phyloP scores from a whole-genome alignment of 2,329 filamentous ascomycete species.

The Mycogone perniciosa region DNA sequence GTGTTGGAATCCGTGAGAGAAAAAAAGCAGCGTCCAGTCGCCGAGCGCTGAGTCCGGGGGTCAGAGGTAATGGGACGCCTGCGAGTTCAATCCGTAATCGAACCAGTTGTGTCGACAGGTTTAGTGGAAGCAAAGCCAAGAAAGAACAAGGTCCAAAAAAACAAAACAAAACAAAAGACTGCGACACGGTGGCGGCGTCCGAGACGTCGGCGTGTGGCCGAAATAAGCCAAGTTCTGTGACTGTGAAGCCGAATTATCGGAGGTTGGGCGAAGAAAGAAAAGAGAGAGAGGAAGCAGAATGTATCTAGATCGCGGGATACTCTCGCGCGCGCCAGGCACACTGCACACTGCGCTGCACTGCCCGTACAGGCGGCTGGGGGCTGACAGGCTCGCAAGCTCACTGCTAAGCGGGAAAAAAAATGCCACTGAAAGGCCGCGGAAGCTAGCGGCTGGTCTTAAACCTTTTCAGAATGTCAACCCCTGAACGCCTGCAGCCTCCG shows the following conservation, averaged over 20 bases:
- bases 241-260: slow-evolving; percentile 6
- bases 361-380: too few relatives aligned
- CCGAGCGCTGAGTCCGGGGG: neutral
- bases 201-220: neutral
- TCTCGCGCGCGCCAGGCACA: too few relatives aligned
- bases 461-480: slow-evolving; percentile 1
- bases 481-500: slow-evolving; percentile 3
- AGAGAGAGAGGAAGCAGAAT: neutral
- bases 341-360: too few relatives aligned
- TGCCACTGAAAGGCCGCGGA: neutral
- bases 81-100: neutral
- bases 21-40: slow-evolving; percentile 2
- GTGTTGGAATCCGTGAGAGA: neutral
- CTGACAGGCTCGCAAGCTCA: neutral
- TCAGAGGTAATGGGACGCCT: neutral
- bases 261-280: slow-evolving; percentile 2
- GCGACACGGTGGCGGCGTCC: neutral
- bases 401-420: neutral
- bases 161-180: neutral
- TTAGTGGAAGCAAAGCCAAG: neutral
- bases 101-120: neutral
- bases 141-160: neutral
- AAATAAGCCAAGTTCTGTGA: slow-evolving; percentile 3
- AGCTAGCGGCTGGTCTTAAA: neutral
- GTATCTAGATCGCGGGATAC: too few relatives aligned